Evolutionary conservation across 768 basidiomycete species (phyloP), one percentile per base, ranked within the genome.

Genomic region (Lactarius indigo): DNA sequence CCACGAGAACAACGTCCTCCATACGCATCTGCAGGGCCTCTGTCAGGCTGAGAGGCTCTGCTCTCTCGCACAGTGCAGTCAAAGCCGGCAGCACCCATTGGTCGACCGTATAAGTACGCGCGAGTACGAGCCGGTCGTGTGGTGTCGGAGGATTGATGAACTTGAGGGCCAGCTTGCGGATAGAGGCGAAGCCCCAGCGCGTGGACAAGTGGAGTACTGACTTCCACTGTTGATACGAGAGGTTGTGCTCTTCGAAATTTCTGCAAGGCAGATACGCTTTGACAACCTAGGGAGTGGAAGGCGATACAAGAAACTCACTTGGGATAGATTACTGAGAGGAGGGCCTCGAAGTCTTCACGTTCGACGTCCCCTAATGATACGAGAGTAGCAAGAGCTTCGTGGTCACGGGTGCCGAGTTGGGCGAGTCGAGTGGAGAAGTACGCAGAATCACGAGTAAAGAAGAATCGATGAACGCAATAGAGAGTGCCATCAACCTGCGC

Each of bases 111-210:
- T 61, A 61, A 5, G 41, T 42, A 31, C 68, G 68, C 12, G 58
- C 68, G 0, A 68, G 64, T 2, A 58, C 4, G n/a, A 68, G 59
- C 23, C n/a, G 64, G 17, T 68, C 54, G 59, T 35, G 23, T n/a
- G 64, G n/a, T 1, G 59, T 58, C 2, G 64, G 58, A 3, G 59
- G 58, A 3, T 62, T 13, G 30, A 62, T 30, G 12, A 33, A 33
- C 18, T 20, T 35, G 18, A 68, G 17, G 4, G 64, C 59, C 10
- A 68, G 39, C 17, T 39, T 37, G 72, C 65, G 78, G 71, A 69
- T 73, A 52, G 59, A 66, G 37, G 66, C 74, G 68, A 66, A 75
- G 61, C 63, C 75, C 77, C 33, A 80, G 56, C 23, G 77, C 68
- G 73, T 64, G 10, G 73, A 69, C 52, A 72, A n/a, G 44, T 71